Evolutionary conservation across 2,329 filamentous ascomycete species (phyloP).

Genomic region (Trichocomaceae sp.): DNA sequence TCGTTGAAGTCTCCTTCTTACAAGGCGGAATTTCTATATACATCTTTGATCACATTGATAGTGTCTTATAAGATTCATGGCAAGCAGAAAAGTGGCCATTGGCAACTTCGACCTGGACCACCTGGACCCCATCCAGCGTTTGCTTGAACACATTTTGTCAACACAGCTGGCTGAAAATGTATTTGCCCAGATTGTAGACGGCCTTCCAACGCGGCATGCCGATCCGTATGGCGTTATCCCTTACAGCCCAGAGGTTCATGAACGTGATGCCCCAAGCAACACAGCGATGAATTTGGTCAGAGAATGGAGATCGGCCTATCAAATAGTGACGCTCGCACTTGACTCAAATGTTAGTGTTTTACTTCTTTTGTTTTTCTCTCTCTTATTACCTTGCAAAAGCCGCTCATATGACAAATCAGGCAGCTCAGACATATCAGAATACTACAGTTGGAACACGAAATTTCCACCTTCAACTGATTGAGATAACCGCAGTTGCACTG

Average conservation of each 20-base stretch:
- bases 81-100: conserved; percentile 3
- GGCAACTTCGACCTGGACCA: conserved; percentile 5
- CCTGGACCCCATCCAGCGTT: conserved; percentile 1
- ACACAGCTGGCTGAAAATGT: conserved; percentile 4
- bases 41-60: no score
- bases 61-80: not conserved
- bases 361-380: no score
- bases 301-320: not conserved
- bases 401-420: no score
- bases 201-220: conserved; percentile 12
- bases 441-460: no score
- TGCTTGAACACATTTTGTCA: conserved; percentile 2
- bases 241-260: not conserved
- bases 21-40: no score
- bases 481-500: no score
- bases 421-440: no score
- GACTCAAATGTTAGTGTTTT: not conserved
- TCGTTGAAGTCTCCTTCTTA: no score
- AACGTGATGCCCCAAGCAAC: not conserved
- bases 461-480: no score
- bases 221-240: not conserved
- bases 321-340: not conserved
- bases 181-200: conserved; percentile 13
- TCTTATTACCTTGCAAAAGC: no score
- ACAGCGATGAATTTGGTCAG: not conserved